Percentiles rank a stretch among this genome's conserved stretches.
These are phyloP conservation scores for Kalmusia sp. DNA, from an alignment of 2,329 filamentous ascomycete species.

Conservation along the genomic window DNA sequence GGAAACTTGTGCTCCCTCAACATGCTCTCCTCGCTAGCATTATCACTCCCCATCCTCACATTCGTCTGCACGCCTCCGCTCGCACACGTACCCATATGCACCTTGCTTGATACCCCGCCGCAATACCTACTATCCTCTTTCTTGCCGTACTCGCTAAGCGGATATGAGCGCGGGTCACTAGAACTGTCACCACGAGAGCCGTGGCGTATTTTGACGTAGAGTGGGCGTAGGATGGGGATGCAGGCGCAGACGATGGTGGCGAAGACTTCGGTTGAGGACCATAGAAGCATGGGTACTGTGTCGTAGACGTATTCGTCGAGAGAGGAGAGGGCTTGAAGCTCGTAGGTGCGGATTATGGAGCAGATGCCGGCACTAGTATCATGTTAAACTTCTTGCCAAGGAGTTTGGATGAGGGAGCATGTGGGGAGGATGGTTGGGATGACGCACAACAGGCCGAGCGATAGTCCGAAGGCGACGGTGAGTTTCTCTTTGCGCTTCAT, in stretches of 20 bases:
- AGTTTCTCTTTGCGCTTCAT: constrained; percentile 46
- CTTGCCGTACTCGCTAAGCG: constrained; percentile 27
- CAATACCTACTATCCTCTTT: constrained; percentile 11
- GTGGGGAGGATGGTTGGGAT: neutral
- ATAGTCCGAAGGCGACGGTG: constrained; percentile 38
- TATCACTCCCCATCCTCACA: constrained; percentile 28
- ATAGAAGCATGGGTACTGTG: constrained; percentile 38
- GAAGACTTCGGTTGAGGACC: constrained; percentile 49
- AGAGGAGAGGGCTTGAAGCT: constrained; percentile 35
- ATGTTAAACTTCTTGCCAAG: too few relatives aligned
- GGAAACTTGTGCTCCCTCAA: constrained; percentile 22
- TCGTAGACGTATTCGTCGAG: constrained; percentile 41
- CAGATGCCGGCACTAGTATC: constrained; percentile 35
- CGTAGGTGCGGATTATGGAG: constrained; percentile 38
- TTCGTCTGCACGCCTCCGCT: constrained; percentile 25
- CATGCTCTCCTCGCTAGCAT: constrained; percentile 37
- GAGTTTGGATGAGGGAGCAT: neutral
- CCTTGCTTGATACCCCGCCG: constrained; percentile 14
- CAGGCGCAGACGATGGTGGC: constrained; percentile 61
- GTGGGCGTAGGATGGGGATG: constrained; percentile 53
- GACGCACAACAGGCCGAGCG: constrained; percentile 36
- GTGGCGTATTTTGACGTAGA: constrained; percentile 48
- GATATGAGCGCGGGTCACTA: constrained; percentile 21
- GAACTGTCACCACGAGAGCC: constrained; percentile 29
- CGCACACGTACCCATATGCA: constrained; percentile 27